Evolutionary conservation across 306 rosid species (phyloP), one percentile per base, ranked within the genome.

Genomic region (Sophora flavescens): DNA sequence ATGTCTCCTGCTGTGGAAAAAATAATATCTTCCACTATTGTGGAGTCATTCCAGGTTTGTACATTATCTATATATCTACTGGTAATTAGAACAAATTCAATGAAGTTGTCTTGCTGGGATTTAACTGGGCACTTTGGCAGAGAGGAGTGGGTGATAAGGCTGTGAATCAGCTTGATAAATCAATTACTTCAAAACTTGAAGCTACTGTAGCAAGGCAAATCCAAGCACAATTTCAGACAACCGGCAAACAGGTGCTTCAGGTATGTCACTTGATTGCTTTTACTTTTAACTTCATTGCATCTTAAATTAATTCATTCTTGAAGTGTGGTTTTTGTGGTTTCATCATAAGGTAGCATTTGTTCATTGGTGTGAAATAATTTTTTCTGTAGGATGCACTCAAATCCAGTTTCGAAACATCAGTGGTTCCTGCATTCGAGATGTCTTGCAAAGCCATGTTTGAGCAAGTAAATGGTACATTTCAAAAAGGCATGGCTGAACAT

Each of bases 131-230:
- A 58, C 44, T 82, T 74, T 84, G 75, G 60, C 48, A 96, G 99
- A 93, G 96, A 89, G 99, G 99, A 78, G 99, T 91, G 35, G 87
- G 97, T 68, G 98, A 96, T 76, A 96, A 96, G 83, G 90, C 98
- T 67, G 97, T 93, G 67, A 96, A 85, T 87, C 99, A 93, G 83
- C 86, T 96, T 68, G 99, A 96, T 61, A 96, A 96, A 80, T 93
- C 97, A 33, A 93, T 96, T 15, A 86, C 73, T 86, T 63, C 90
- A 80, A 96, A 90, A 82, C 91, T 96, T 60, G 99, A 96, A 89
- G 91, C 89, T 51, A 91, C 98, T 14, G 93, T 96, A 63, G 95
- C 98, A 15, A 88, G 99, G 85, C 98, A 96, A 82, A 91, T 96
- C 73, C 99, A 96, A 88, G 96, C 93, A 5, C 99, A 96, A 80